Conservation (phyloP, 768 basidiomycete species). For the Mrakia blollopis region DNA sequence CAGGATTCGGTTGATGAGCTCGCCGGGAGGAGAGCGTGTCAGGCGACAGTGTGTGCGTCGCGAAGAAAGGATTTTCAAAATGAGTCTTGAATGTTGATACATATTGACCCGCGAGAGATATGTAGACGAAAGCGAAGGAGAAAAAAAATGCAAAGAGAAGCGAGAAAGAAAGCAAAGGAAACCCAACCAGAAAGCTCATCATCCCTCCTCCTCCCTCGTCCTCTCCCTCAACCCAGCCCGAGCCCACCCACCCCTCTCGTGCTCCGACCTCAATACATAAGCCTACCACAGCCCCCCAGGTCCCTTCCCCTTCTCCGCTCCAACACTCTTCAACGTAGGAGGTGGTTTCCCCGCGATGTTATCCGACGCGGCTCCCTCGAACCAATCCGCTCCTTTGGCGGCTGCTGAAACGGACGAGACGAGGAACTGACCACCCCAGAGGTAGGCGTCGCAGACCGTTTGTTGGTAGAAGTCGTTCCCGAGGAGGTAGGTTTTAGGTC, state of each 20-base stretch:
- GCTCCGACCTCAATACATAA: neutral
- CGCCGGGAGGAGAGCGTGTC: neutral
- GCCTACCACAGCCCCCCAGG: neutral
- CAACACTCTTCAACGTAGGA: neutral
- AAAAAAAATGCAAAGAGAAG: too few species aligned
- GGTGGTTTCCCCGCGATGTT: neutral
- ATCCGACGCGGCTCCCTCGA: neutral
- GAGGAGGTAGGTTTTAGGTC: constrained; percentile 24
- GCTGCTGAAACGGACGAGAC: constrained; percentile 1
- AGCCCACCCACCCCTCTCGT: neutral
- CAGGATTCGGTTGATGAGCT: neutral
- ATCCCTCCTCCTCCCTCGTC: too few species aligned
- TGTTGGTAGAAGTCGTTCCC: constrained; percentile 26
- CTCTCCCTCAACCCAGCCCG: neutral
- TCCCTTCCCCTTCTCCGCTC: neutral
- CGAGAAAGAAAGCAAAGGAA: too few species aligned
- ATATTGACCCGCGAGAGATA: too few species aligned
- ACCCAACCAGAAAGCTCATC: too few species aligned
- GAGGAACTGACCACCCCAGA: constrained; percentile 18
- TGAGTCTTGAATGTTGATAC: too few species aligned
- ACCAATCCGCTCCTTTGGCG: constrained; percentile 13
- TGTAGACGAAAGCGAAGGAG: too few species aligned
- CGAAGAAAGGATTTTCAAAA: too few species aligned
- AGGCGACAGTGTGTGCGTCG: too few species aligned
- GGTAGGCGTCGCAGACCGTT: constrained; percentile 7